A percentile compares a stretch with the other conserved stretches of the same genome.
phyloP scores from a whole-genome alignment of 176 grass and related monocot genomes.

The Cocos nucifera region DNA sequence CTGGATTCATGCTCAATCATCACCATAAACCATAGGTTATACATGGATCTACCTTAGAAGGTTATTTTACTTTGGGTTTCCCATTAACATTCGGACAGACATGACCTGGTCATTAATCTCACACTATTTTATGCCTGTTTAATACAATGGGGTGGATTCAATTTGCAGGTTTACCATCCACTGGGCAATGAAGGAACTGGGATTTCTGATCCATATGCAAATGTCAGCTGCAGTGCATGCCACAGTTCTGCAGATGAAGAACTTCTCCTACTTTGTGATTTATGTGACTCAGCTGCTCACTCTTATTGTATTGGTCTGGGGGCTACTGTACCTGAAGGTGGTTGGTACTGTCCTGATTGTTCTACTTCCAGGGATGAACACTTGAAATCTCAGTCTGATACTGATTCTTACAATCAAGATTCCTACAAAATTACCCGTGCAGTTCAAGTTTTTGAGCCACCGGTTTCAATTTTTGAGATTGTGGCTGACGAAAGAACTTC shows the following conservation, averaged over 20 bases:
- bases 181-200: conserved; percentile 33
- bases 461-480: conserved; percentile 23
- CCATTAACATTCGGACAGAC: no score
- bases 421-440: conserved; percentile 14
- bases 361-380: conserved; percentile 36
- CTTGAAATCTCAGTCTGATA: conserved; percentile 31
- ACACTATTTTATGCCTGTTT: no score
- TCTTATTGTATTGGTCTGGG: conserved; percentile 61
- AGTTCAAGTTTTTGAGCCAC: conserved; percentile 18
- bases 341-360: conserved; percentile 80
- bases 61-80: no score
- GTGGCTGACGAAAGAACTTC: conserved; percentile 18
- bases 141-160: neutral
- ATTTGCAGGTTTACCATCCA: conserved; percentile 42
- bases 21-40: no score
- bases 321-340: conserved; percentile 39
- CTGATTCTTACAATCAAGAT: conserved; percentile 19
- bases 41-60: no score
- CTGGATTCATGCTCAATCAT: no score
- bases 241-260: conserved; percentile 36
- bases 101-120: no score
- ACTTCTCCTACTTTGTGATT: conserved; percentile 58
- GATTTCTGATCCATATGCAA: conserved; percentile 14
- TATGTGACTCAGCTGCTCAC: conserved; percentile 48
- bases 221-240: conserved; percentile 44